phyloP scores from a whole-genome alignment of 495 filamentous ascomycete species.

The Rusavskia elegans region DNA sequence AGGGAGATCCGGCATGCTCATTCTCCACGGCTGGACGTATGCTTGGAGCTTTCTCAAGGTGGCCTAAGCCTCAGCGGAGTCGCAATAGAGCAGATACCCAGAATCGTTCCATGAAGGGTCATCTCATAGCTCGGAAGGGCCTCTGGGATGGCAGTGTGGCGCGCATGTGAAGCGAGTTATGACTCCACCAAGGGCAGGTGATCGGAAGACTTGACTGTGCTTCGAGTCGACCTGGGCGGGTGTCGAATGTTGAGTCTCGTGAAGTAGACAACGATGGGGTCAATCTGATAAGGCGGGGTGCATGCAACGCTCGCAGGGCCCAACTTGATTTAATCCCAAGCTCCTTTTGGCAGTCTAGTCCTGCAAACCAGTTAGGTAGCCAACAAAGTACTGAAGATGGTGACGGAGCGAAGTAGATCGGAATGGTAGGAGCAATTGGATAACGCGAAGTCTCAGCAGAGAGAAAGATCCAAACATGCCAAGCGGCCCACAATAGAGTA shows the following conservation, averaged over 20 bases:
- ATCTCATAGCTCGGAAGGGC: background rate
- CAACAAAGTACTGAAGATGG: too few relatives aligned
- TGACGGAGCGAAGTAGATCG: too few relatives aligned
- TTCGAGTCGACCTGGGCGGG: too few relatives aligned
- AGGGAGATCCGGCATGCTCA: conserved; percentile 22
- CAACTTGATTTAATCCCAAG: background rate
- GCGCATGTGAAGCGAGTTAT: background rate
- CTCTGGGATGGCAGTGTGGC: background rate
- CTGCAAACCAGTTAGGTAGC: too few relatives aligned
- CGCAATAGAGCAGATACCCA: conserved; percentile 40
- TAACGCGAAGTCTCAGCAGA: too few relatives aligned
- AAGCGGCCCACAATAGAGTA: too few relatives aligned
- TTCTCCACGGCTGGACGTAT: conserved; percentile 22
- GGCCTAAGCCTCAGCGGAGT: conserved; percentile 42
- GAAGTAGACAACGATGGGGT: background rate
- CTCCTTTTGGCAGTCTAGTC: too few relatives aligned
- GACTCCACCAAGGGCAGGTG: too few relatives aligned
- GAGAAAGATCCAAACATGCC: too few relatives aligned
- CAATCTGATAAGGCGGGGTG: background rate
- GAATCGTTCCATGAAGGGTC: conserved; percentile 44
- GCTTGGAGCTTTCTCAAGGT: conserved; percentile 18
- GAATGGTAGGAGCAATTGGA: too few relatives aligned
- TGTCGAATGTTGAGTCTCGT: background rate
- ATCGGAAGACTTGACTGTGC: too few relatives aligned
- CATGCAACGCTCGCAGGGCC: background rate